A percentile compares a stretch with the other conserved stretches of the same genome.
Conservation (phyloP, 2,329 filamentous ascomycete species). For the Tolypocladium cylindrosporum region DNA sequence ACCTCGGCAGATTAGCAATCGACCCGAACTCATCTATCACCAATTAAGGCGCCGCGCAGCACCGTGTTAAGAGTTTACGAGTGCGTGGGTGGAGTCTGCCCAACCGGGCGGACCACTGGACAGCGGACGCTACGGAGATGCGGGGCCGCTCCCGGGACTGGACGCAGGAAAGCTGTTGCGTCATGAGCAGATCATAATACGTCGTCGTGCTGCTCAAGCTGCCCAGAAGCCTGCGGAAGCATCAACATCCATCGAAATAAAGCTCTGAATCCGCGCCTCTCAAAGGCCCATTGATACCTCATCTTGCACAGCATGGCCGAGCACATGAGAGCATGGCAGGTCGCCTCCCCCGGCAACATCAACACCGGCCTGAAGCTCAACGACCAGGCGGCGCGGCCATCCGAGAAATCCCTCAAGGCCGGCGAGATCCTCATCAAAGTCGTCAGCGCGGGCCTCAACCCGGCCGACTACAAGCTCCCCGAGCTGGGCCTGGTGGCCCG, state of each 20-base stretch:
- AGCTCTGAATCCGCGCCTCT: neutral
- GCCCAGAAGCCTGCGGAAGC: neutral
- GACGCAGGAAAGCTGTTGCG: neutral
- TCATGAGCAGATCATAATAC: neutral
- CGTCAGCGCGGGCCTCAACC: slow-evolving; percentile 33
- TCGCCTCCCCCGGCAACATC: slow-evolving; percentile 13
- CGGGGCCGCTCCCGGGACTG: neutral
- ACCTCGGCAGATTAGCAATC: too few species aligned
- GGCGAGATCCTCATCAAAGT: slow-evolving; percentile 33
- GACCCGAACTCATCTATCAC: too few species aligned
- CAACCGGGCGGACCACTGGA: neutral
- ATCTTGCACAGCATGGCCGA: slow-evolving; percentile 5
- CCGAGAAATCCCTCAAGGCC: slow-evolving; percentile 8
- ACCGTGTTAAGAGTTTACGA: too few species aligned
- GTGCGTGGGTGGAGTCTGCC: neutral
- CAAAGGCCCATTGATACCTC: neutral
- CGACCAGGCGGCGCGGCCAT: slow-evolving; percentile 3
- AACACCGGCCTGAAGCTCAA: slow-evolving; percentile 12
- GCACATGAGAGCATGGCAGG: slow-evolving; percentile 20
- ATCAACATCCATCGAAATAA: neutral
- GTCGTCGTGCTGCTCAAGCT: neutral
- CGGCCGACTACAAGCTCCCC: slow-evolving; percentile 38
- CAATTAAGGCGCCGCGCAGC: too few species aligned
- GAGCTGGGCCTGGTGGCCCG: slow-evolving; percentile 28
- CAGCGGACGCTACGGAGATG: neutral